Evolutionary conservation across 768 basidiomycete species (phyloP), one percentile per base, ranked within the genome.

Genomic region (Boletus tylopilopsis): DNA sequence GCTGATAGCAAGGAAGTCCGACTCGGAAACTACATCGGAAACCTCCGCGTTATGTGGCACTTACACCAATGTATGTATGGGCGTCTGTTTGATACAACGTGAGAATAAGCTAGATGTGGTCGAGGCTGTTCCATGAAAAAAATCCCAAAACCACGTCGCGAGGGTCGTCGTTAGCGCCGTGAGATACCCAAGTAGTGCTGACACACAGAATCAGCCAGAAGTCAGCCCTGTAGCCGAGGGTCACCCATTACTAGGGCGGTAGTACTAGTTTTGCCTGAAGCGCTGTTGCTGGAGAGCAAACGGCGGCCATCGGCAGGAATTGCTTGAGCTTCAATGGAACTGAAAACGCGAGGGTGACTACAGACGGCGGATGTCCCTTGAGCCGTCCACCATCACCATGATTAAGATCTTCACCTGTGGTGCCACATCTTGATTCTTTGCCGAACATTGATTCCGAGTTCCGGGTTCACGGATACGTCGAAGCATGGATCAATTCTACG

Each of bases 81-180:
- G n/a, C n/a, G 13, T 36, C 13, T n/a, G 41, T 21, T 61, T 6
- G 74, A 49, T 4, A 75, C 68, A 6, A 83, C 76, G 0, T 47
- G 55, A 0, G 72, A 36, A 47, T 76, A 70, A 2, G 71, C 74
- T 62, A 84, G 81, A 51, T 76, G n/a, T n/a, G 80, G 51, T 78
- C 73, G 25, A 75, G 76, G 19, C 80, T 78, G 33, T 64, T 68
- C 18, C 81, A 82, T 7, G 2, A 34, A 62, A 19, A 81, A 72
- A 11, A 74, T 73, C 21, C 82, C 82, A 22, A 82, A 84, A 81
- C 64, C 84, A 6, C 29, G 12, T 4, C 29, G 13, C 13, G 29
- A 13, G 29, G 29, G 1, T 34, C 33, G 19, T 46, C 39, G 23
- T 38, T 18, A 4, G 6, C 23, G 25, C 43, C 21, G 24, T 25